These are phyloP conservation scores for Nakaseomyces kungkrabaensis DNA, from an alignment of 1,139 yeast species.

Conservation along the genomic window DNA sequence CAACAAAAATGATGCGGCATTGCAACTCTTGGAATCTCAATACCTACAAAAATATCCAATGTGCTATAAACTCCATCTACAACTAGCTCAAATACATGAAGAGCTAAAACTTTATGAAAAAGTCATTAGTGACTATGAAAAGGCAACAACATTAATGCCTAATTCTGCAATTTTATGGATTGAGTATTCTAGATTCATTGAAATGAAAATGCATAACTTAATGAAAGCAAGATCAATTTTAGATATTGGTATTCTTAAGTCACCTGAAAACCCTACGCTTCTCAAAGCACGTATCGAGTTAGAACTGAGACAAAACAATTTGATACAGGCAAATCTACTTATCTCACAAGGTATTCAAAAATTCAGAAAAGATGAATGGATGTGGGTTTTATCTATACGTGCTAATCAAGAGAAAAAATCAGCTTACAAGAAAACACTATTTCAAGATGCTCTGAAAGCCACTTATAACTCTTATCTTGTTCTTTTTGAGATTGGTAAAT, in stretches of 20 bases:
- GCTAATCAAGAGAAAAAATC: conserved; percentile 40
- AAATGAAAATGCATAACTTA: conserved; percentile 31
- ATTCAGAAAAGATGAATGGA: conserved; percentile 46
- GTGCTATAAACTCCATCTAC: conserved; percentile 18
- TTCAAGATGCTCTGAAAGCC: conserved; percentile 60
- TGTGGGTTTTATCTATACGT: conserved; percentile 56
- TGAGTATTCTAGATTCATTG: conserved; percentile 42
- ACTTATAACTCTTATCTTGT: conserved; percentile 56
- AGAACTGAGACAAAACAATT: conserved; percentile 42
- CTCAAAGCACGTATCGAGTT: conserved; percentile 52
- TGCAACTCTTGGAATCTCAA: conserved; percentile 39
- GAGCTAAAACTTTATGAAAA: conserved; percentile 21
- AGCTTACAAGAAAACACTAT: conserved; percentile 45
- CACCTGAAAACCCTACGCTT: conserved; percentile 40
- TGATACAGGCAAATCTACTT: conserved; percentile 45
- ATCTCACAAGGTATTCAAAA: conserved; percentile 51
- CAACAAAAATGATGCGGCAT: conserved; percentile 31
- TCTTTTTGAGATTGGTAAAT: conserved; percentile 53
- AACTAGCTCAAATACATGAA: conserved; percentile 18
- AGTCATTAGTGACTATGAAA: conserved; percentile 41
- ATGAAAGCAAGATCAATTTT: conserved; percentile 64
- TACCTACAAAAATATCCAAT: conserved; percentile 13
- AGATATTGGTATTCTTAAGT: conserved; percentile 54
- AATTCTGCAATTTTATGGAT: conserved; percentile 45
- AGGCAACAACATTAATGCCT: conserved; percentile 44